Percentiles rank a stretch among this genome's conserved stretches.
phyloP scores from a whole-genome alignment of 768 basidiomycete genomes.

The Tephrocybe sp. region DNA sequence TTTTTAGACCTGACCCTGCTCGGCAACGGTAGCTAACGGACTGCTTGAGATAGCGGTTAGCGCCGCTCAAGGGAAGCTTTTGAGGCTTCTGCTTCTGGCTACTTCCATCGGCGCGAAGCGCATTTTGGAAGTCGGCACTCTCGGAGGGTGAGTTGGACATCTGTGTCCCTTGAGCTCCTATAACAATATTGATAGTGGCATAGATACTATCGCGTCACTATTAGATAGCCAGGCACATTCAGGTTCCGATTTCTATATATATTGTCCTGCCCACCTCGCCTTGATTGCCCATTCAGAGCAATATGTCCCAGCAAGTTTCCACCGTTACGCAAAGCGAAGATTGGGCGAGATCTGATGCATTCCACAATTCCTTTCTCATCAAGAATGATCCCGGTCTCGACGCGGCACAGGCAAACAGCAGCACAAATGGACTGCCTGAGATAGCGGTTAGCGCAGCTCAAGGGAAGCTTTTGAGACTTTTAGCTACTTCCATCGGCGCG shows the following conservation, averaged over 20 bases:
- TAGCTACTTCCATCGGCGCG: constrained; percentile 50
- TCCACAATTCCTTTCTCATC: constrained; percentile 58
- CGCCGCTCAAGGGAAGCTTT: constrained; percentile 55
- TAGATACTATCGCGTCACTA: constrained; percentile 17
- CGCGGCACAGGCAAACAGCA: constrained; percentile 37
- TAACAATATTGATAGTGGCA: no score
- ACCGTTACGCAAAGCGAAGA: constrained; percentile 25
- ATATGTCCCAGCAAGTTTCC: not conserved
- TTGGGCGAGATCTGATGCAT: constrained; percentile 54
- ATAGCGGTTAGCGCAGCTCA: constrained; percentile 54
- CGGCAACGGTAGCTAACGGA: no score
- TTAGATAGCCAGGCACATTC: no score
- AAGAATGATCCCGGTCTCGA: constrained; percentile 43
- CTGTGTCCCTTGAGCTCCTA: no score
- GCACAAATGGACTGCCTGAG: constrained; percentile 45
- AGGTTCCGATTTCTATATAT: no score
- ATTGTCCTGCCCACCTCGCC: no score
- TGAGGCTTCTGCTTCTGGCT: constrained; percentile 53
- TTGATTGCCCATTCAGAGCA: not conserved
- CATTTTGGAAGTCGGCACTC: constrained; percentile 65
- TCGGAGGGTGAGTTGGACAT: constrained; percentile 53
- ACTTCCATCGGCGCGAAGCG: constrained; percentile 52
- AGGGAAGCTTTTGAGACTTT: constrained; percentile 57
- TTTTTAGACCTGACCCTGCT: no score
- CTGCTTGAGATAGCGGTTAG: constrained; percentile 55